Conservation (phyloP, 352 stramenopile species). For the Blastocystis sp. region DNA sequence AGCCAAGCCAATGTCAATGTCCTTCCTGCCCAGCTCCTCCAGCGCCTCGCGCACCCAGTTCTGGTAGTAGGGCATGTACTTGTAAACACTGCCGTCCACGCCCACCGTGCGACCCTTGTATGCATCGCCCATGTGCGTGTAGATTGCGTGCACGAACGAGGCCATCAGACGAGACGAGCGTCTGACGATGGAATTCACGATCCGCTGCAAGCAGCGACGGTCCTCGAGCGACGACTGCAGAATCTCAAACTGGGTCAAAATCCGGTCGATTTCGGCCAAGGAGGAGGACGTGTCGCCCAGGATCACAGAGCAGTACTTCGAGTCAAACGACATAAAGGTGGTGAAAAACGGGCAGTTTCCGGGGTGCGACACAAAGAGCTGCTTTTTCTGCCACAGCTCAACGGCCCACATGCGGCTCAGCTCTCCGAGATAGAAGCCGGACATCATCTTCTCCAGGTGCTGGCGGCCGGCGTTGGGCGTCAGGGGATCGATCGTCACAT, state of each 20-base stretch:
- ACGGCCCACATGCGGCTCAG: slow-evolving; percentile 69
- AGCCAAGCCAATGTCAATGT: slow-evolving; percentile 39
- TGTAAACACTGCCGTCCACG: slow-evolving; percentile 73
- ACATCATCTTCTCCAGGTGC: slow-evolving; percentile 74
- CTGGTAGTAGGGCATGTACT: slow-evolving; percentile 71
- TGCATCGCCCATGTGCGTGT: slow-evolving; percentile 56
- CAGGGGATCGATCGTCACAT: slow-evolving; percentile 69
- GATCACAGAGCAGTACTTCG: slow-evolving; percentile 49
- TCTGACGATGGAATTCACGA: slow-evolving; percentile 71
- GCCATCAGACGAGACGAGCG: slow-evolving; percentile 71
- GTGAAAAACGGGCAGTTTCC: slow-evolving; percentile 9
- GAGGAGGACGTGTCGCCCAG: neutral
- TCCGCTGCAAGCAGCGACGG: slow-evolving; percentile 69
- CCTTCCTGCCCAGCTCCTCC: slow-evolving; percentile 16
- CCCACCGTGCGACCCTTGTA: slow-evolving; percentile 67
- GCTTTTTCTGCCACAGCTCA: slow-evolving; percentile 66
- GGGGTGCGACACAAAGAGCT: slow-evolving; percentile 25
- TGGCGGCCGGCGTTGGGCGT: slow-evolving; percentile 71
- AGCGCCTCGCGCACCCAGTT: slow-evolving; percentile 29
- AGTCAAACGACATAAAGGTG: slow-evolving; percentile 38
- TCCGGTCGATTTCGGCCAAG: slow-evolving; percentile 16
- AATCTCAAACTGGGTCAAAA: slow-evolving; percentile 33
- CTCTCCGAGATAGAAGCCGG: slow-evolving; percentile 72
- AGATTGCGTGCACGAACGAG: slow-evolving; percentile 70
- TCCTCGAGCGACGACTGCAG: slow-evolving; percentile 69